Evolutionary conservation across 768 basidiomycete genomes (phyloP), one percentile per base, ranked within the genome.

Genomic region (Boletus vinaceobasis): DNA sequence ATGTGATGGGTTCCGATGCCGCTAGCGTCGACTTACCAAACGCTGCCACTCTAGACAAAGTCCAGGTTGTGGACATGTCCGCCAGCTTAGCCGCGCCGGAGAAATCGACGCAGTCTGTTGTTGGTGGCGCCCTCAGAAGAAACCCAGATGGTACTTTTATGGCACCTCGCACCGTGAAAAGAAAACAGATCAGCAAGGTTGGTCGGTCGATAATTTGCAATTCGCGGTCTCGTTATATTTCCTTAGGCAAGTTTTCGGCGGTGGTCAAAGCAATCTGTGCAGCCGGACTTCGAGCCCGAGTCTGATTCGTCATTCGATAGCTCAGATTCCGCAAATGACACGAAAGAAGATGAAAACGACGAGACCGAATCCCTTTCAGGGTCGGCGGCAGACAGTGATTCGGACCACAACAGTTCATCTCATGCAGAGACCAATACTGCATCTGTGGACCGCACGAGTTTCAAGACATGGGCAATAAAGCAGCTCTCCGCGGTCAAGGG

Each of bases 381-480:
- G 23, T 57, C 50, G 0, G 47, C 62, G 26, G 70, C 65, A 27
- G 63, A 60, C 4, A 35, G 47, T 33, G 63, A 59, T 17, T 64
- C 57, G 13, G 63, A 60, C 11, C 58, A 61, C 21, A 52, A 48
- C 10, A 58, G 54, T n/a, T 61, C 58, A 9, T 58, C 59, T 21
- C 60, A 60, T 52, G 43, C n/a, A 39, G 55, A 51, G 21, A 38
- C 55, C 15, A 58, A 67, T 5, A 62, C 66, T 26, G 26, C 58
- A 14, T 61, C 63, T 15, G 68, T 60, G 47, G 77, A 73, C 61
- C 83, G 67, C 29, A 62, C 74, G 4, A 80, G 82, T 7, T 98
- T 97, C 80, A 97, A 97, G 68, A 78, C 85, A 38, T 97, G 95
- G 95, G 95, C 94, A 0, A 66, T 85, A 57, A 81, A 87, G 51